Evolutionary conservation across 371 early-diverging fungal genomes (phyloP).

Genomic region (Mucor circinelloides): DNA sequence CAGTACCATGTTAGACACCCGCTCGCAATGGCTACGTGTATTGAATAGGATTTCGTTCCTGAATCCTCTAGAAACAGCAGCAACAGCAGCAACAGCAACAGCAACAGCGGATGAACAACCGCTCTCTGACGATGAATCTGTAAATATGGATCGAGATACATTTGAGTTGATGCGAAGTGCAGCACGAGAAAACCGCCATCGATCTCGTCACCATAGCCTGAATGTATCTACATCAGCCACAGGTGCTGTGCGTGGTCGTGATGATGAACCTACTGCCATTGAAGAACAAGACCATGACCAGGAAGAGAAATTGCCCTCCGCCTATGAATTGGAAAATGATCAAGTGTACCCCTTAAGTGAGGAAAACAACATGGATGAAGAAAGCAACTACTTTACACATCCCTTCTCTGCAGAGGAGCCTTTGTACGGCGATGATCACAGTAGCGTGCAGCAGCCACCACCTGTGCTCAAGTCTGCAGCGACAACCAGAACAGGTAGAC

Average conservation of each 20-base stretch:
- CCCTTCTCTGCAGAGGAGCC: conserved; percentile 26
- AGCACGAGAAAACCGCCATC: not conserved
- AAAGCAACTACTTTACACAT: conserved; percentile 37
- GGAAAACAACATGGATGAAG: not conserved
- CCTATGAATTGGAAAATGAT: conserved; percentile 26
- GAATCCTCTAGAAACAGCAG: conserved; percentile 18
- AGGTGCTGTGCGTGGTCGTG: conserved; percentile 13
- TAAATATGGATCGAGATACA: conserved; percentile 26
- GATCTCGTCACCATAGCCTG: conserved; percentile 10
- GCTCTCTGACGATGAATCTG: conserved; percentile 18
- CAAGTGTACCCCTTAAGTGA: conserved; percentile 9
- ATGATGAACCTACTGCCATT: not conserved
- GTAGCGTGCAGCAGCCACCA: not conserved
- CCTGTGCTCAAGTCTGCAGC: not conserved
- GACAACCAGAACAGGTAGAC: not conserved
- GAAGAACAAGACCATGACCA: conserved; percentile 12
- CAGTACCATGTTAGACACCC: conserved; percentile 6
- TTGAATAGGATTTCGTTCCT: conserved; percentile 26
- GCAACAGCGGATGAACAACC: not conserved
- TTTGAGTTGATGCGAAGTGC: conserved; percentile 30
- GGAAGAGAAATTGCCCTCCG: conserved; percentile 36
- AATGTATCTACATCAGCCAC: conserved; percentile 8
- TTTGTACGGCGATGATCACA: not conserved
- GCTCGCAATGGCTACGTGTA: conserved; percentile 21
- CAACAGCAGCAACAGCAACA: not conserved